Percentiles rank a stretch among this genome's conserved stretches.
These are phyloP conservation scores for Endocladia muricata DNA, from an alignment of 31 red algal species.

Conservation along the genomic window DNA sequence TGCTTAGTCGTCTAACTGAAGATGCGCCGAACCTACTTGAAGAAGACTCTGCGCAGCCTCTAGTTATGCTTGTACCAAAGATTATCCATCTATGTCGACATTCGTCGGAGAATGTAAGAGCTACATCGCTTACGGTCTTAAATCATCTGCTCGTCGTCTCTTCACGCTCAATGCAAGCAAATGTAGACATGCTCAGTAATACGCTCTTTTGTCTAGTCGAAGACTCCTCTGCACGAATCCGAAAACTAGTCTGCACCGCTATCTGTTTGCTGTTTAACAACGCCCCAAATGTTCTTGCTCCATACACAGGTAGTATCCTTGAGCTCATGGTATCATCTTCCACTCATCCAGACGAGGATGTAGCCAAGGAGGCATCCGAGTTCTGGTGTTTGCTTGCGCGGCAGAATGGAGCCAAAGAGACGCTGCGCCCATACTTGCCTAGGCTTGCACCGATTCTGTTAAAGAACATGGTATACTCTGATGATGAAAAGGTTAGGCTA, in stretches of 20 bases:
- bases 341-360: constrained; percentile 24
- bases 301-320: constrained; percentile 55
- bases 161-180: constrained; percentile 42
- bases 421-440: constrained; percentile 57
- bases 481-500: constrained; percentile 41
- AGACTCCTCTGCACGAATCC: constrained; percentile 56
- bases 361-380: constrained; percentile 82
- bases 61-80: constrained; percentile 68
- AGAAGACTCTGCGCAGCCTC: constrained; percentile 58
- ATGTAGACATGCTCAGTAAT: constrained; percentile 43
- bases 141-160: constrained; percentile 61
- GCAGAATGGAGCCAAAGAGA: constrained; percentile 15
- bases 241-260: constrained; percentile 60
- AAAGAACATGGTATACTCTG: constrained; percentile 77
- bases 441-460: constrained; percentile 69
- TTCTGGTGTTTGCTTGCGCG: constrained; percentile 72
- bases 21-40: constrained; percentile 63
- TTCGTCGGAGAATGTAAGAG: constrained; percentile 42
- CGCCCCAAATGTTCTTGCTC: constrained; percentile 49
- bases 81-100: constrained; percentile 67
- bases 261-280: constrained; percentile 66
- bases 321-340: constrained; percentile 70
- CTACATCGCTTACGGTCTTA: constrained; percentile 55
- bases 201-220: constrained; percentile 64
- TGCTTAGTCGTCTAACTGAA: constrained; percentile 73